Percentiles rank a stretch among this genome's conserved stretches.
These are phyloP conservation scores for Helicocarpus griseus DNA, from an alignment of 2,329 filamentous ascomycete species.

Conservation along the genomic window DNA sequence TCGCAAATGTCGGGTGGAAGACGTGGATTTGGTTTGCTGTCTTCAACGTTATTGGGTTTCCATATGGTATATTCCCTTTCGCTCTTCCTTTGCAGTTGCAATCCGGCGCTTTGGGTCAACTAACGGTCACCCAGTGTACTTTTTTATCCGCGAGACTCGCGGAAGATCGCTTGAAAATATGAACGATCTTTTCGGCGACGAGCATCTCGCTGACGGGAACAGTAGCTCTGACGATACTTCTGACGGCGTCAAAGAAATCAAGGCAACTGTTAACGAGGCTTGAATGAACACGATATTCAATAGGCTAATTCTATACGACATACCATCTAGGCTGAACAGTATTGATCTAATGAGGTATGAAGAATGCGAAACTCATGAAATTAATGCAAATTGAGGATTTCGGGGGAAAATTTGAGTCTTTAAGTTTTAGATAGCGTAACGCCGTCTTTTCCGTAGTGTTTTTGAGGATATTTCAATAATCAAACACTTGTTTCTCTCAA, in stretches of 20 bases:
- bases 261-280: not conserved
- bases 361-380: too few relatives aligned
- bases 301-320: too few relatives aligned
- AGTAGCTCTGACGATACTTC: not conserved
- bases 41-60: conserved; percentile 24
- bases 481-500: too few relatives aligned
- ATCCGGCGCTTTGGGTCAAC: not conserved
- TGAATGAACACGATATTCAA: too few relatives aligned
- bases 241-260: not conserved
- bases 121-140: conserved; percentile 14
- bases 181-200: conserved; percentile 13
- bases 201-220: not conserved
- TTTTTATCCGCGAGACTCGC: conserved; percentile 20
- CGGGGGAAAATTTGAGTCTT: too few relatives aligned
- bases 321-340: too few relatives aligned
- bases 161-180: conserved; percentile 22
- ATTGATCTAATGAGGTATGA: too few relatives aligned
- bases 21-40: conserved; percentile 25
- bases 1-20: conserved; percentile 25
- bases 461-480: too few relatives aligned
- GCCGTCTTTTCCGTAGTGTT: too few relatives aligned
- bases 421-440: too few relatives aligned
- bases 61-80: conserved; percentile 14
- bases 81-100: not conserved
- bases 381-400: too few relatives aligned